Evolutionary conservation across 2,329 filamentous ascomycete species (phyloP).

Genomic region (Uncinocarpus reesii): DNA sequence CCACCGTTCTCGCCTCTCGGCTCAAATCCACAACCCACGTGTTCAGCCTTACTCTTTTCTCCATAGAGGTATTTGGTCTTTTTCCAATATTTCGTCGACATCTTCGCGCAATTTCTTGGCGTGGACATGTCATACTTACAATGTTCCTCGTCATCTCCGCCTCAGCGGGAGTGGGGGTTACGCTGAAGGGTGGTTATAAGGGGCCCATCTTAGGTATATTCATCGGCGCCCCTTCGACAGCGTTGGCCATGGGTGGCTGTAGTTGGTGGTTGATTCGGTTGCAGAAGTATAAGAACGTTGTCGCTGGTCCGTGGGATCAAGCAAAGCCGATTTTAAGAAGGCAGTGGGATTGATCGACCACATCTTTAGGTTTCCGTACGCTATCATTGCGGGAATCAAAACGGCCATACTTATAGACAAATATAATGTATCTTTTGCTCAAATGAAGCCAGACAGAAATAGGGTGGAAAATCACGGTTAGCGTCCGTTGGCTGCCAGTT

Average conservation of each 20-base stretch:
- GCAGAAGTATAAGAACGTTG: slow-evolving; percentile 99
- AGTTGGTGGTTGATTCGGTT: slow-evolving; percentile 97
- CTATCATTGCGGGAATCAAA: too few species aligned
- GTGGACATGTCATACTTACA: slow-evolving; percentile 68
- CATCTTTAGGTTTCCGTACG: neutral
- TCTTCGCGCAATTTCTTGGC: slow-evolving; percentile 69
- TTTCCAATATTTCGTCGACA: slow-evolving; percentile 97
- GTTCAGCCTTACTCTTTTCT: slow-evolving; percentile 89
- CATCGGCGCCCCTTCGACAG: slow-evolving; percentile 62
- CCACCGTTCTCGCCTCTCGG: slow-evolving; percentile 81
- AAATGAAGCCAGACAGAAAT: too few species aligned
- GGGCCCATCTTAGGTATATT: slow-evolving; percentile 61
- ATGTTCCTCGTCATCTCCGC: slow-evolving; percentile 66
- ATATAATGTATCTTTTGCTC: too few species aligned
- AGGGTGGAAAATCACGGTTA: too few species aligned
- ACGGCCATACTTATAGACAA: neutral
- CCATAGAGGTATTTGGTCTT: slow-evolving; percentile 90
- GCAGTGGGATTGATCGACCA: slow-evolving; percentile 35
- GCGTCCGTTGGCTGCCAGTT: too few species aligned
- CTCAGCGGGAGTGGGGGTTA: slow-evolving; percentile 62
- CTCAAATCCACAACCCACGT: slow-evolving; percentile 86
- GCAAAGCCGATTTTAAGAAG: slow-evolving; percentile 56
- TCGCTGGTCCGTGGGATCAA: slow-evolving; percentile 94
- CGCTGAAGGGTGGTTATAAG: slow-evolving; percentile 44
- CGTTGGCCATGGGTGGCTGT: slow-evolving; percentile 77